Evolutionary conservation across 2,329 filamentous ascomycete species (phyloP), one percentile per base, ranked within the genome.

Genomic region (Beauveria rudraprayagi): DNA sequence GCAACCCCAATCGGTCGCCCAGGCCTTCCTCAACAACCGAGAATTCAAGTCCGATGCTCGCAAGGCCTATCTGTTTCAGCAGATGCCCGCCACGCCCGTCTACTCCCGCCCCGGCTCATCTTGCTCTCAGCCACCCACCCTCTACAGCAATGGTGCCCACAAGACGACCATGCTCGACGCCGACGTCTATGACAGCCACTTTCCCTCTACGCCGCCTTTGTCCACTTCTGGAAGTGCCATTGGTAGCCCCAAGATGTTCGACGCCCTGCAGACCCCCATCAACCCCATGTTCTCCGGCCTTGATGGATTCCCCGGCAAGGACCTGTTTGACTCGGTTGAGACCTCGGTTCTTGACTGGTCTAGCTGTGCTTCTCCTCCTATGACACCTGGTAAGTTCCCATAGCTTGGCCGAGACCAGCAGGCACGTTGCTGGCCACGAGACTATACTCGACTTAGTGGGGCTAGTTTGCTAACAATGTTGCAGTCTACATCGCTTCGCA

Each of bases 11-110:
- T 74, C 82, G 69, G 84, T 90, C 80, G 85, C 82, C 64, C 88
- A 90, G 76, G 95, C 92, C 80, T 92, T 90, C 83, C 94, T 92
- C 81, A 96, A 93, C 80, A 88, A 85, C 70, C 86, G 89, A 66
- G 90, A 94, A 68, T 82, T 87, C 65, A 86, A 84, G 73, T 80
- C 85, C 65, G 88, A 92, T 72, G 82, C 83, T 70, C 83, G 87
- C 70, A 88, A 92, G 76, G 85, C 85, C 60, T 87, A 90, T 76
- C 92, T 91, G 79, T 77, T 76, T 64, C 80, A 80, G 67, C 76
- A 78, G 70, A 75, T 87, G 69, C 83, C 84, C 19, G 84, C 83
- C 41, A 86, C 84, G 46, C 83, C 84, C 56, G 78, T 83, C 67
- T 87, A 86, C 79, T 86, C 84, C 60, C 77, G 86, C 70, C 87